Percentiles rank a stretch among this genome's conserved stretches.
Evolutionary conservation across 2,329 filamentous ascomycete species (phyloP).

Genomic region (Diaporthe eres): DNA sequence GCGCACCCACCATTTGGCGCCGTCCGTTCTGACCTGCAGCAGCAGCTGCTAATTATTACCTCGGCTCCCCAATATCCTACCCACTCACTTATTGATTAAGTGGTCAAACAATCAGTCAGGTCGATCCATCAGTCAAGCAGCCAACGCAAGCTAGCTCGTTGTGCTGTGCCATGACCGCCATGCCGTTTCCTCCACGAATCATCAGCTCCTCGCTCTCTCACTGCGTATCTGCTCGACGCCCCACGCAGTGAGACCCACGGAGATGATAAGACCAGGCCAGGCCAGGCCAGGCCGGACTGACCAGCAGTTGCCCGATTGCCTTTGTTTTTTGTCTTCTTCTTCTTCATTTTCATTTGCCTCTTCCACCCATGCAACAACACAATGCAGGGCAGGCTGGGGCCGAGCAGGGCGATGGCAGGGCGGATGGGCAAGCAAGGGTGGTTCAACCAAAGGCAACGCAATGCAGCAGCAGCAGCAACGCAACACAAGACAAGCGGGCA

Average conservation of each 20-base stretch:
- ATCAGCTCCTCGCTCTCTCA: background rate
- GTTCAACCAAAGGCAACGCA: background rate
- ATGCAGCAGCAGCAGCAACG: background rate
- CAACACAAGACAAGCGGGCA: background rate
- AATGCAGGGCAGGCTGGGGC: background rate
- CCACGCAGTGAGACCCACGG: background rate
- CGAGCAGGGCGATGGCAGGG: slow-evolving; percentile 1
- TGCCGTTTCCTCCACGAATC: background rate
- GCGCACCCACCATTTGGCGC: background rate
- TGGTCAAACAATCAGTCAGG: background rate
- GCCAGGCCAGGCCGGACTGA: background rate
- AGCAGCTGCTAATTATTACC: background rate
- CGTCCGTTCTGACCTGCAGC: slow-evolving; percentile 1
- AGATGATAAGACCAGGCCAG: background rate
- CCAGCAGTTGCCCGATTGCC: background rate
- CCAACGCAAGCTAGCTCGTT: background rate
- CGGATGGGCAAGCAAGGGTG: background rate
- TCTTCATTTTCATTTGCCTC: background rate
- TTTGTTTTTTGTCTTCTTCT: background rate
- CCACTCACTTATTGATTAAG: background rate
- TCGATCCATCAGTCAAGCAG: background rate
- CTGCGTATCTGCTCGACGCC: background rate
- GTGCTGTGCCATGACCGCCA: slow-evolving; percentile 8
- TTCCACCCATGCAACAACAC: background rate
- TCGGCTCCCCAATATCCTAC: background rate